Conservation (phyloP, 768 basidiomycete genomes). For the Gyrodon lividus region DNA sequence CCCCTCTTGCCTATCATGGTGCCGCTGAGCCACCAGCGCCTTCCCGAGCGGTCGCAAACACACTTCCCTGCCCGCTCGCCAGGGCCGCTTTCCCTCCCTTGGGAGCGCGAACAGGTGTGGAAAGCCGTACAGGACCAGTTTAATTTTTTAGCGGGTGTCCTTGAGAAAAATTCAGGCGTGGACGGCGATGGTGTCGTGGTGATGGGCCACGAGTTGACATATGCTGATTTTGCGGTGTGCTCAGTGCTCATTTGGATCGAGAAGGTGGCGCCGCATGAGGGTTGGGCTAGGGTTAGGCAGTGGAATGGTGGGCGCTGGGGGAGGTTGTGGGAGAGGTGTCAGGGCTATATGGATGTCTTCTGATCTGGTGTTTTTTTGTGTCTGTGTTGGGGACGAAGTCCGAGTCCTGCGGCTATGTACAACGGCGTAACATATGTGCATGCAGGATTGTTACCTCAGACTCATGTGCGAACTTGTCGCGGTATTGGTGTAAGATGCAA, state of each 20-base stretch:
- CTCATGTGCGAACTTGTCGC: too few species aligned
- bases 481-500: too few species aligned
- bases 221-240: conserved; percentile 74
- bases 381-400: too few species aligned
- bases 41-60: conserved; percentile 53
- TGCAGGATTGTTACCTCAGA: too few species aligned
- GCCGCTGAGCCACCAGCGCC: conserved; percentile 60
- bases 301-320: conserved; percentile 75
- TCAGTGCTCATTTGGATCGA: conserved; percentile 75
- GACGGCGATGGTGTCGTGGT: conserved; percentile 65
- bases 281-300: conserved; percentile 63
- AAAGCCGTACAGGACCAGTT: conserved; percentile 63
- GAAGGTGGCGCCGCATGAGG: conserved; percentile 68
- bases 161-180: conserved; percentile 62
- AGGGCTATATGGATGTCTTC: conserved; percentile 65
- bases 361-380: conserved; percentile 25
- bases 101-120: conserved; percentile 66
- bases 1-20: conserved; percentile 71
- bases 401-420: too few species aligned
- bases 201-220: conserved; percentile 64
- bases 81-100: conserved; percentile 28
- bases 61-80: conserved; percentile 39
- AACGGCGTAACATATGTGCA: too few species aligned
- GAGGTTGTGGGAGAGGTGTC: conserved; percentile 59
- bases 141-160: conserved; percentile 56